phyloP scores from a whole-genome alignment of 352 stramenopile genomes.

The Phytophthora litchii region DNA sequence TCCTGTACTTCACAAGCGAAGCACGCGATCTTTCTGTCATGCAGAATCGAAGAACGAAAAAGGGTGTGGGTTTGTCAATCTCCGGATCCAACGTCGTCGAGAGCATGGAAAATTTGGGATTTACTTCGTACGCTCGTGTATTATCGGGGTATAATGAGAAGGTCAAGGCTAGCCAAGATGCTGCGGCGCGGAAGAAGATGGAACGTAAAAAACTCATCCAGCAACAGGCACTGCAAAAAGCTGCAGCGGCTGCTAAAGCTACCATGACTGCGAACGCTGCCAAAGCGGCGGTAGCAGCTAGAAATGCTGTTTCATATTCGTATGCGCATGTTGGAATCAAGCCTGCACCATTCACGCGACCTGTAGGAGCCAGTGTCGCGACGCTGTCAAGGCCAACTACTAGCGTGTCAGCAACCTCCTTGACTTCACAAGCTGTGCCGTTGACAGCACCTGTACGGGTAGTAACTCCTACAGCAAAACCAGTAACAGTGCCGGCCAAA shows the following conservation, averaged over 20 bases:
- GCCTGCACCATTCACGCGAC: constrained; percentile 1
- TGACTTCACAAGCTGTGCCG: too few species aligned
- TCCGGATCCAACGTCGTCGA: constrained; percentile 66
- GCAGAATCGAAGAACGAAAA: constrained; percentile 62
- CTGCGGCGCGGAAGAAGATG: constrained; percentile 58
- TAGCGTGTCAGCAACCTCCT: too few species aligned
- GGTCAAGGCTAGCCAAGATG: constrained; percentile 67
- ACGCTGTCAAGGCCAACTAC: too few species aligned
- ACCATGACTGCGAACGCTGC: constrained; percentile 18
- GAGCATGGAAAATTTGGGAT: constrained; percentile 72
- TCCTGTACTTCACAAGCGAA: constrained; percentile 85
- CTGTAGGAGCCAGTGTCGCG: neutral
- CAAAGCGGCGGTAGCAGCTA: constrained; percentile 10
- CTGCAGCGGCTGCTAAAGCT: constrained; percentile 25
- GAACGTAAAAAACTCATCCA: constrained; percentile 62
- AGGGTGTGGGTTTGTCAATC: constrained; percentile 54
- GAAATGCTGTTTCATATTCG: neutral
- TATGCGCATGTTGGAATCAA: constrained; percentile 5
- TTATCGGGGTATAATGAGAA: constrained; percentile 72
- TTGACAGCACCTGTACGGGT: too few species aligned
- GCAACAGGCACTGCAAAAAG: constrained; percentile 35
- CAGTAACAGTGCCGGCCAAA: neutral
- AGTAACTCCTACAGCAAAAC: constrained; percentile 2
- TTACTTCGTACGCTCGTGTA: constrained; percentile 68
- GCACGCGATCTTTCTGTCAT: constrained; percentile 66